Base-by-base conservation (phyloP, 768 basidiomycete species). In the Leucocoprinus sp. region DNA sequence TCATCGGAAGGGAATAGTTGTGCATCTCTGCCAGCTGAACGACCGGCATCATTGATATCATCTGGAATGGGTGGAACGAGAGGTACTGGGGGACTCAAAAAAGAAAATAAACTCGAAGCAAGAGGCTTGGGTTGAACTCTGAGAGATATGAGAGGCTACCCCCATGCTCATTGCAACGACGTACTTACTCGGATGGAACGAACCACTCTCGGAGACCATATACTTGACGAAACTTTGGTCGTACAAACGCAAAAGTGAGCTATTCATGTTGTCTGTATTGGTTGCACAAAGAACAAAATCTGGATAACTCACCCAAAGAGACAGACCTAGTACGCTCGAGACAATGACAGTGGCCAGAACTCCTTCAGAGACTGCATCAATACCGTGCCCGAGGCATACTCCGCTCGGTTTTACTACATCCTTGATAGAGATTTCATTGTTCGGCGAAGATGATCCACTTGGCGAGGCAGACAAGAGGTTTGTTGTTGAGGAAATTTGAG, bases 201-300 rank as follows among this genome's bases (percentile, higher is more conserved):
- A 89, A 89, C 85, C 85, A 89, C 57, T 86, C 83, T 55, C 85
- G 67, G 38, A 82, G 58, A 15, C 66, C 81, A 53, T 87, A 89
- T 11, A 89, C 57, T 64, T 86, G 81, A 45, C 84, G 75, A 54
- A 77, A 80, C 43, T 72, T 77, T 11, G 85, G 84, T 31, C 85
- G 71, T 17, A 85, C 51, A 37, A 80, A 61, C 19, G 80, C 84
- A 60, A 89, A 89, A 35, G 77, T 50, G 37, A 80, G 58, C 85
- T 87, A 45, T 37, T 24, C 45, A 34, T 52, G 31, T 50, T 35
- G 52, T 50, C 35, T 53, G 50, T 41, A 35, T 46, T 43, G 23
- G 35, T 27, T 39, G 33, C 12, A 28, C 48, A 27, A 41, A 24
- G 24, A 18, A 27, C 12, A 42, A 39, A 19, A 19, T 27, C 26